Base-by-base conservation (phyloP, 192 early-diverging fungal genomes). In the Gryganskiella cystojenkinii region DNA sequence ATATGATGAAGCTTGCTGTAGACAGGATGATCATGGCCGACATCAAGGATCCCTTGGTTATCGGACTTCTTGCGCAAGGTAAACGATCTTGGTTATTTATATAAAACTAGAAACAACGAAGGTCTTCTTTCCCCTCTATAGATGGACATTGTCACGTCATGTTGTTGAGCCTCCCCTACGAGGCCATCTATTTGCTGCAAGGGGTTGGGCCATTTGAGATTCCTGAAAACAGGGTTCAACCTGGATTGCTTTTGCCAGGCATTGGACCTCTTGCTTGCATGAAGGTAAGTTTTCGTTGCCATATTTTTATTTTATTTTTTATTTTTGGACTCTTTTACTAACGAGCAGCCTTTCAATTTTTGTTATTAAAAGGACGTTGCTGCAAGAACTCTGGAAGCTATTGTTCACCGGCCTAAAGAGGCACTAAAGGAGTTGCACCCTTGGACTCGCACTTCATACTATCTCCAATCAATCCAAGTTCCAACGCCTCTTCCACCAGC, bases 361-460 rank as follows among this genome's bases (percentile, higher is more conserved):
- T 33, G 31, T 56, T n/a, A n/a, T 4, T 56, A 33, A 33, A 33
- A 56, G 35, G 31, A 28, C 5, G 20, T 40, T 9, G 31, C 34
- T 15, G 37, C 22, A 17, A 56, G 8, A 56, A 56, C 55, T 33
- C 34, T 56, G 55, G 55, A 56, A 3, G 35, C 55, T 8, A 56
- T 56, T 40, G 31, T 33, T 27, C n/a, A 53, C 27, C 52, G 52
- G 22, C 9, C 27, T 25, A 53, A 27, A 27, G 52, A 53, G n/a
- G 52, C 10, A 10, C 27, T 25, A 28, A 53, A n/a, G 27, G 27
- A n/a, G 52, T 27, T n/a, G 27, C 37, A 40, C 13, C 37, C 37
- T 40, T 53, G 52, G 55, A 40, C 28, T 14, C 55, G 55, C 20
- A 27, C 55, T n/a, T 56, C 55, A 8, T 56, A 56, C 55, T 56